Conservation (phyloP, 1,139 yeast species). For the Schwanniomyces etchellsii region DNA sequence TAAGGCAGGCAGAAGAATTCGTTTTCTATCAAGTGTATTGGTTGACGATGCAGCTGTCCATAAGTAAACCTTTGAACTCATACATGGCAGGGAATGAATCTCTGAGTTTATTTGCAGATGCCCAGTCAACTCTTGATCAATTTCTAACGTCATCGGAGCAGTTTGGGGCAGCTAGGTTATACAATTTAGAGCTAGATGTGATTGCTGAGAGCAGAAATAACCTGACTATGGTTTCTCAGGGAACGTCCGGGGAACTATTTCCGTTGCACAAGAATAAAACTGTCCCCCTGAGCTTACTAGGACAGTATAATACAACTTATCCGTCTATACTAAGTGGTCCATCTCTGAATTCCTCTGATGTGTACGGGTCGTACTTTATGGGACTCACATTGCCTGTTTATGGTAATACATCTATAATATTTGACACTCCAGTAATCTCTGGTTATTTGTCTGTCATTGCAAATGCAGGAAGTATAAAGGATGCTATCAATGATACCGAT, state of each 20-base stretch:
- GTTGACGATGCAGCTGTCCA: conserved; percentile 56
- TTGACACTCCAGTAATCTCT: conserved; percentile 51
- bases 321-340: conserved; percentile 58
- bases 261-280: conserved; percentile 45
- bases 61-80: conserved; percentile 55
- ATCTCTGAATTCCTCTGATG: conserved; percentile 29
- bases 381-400: conserved; percentile 67
- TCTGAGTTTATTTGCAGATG: conserved; percentile 31
- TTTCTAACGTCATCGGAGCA: conserved; percentile 58
- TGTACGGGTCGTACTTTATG: conserved; percentile 36
- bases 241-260: conserved; percentile 37
- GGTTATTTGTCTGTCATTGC: conserved; percentile 72
- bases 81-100: conserved; percentile 69
- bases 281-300: conserved; percentile 30
- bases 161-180: conserved; percentile 63
- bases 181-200: conserved; percentile 46
- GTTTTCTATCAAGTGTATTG: conserved; percentile 67
- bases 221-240: conserved; percentile 20
- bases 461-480: conserved; percentile 47
- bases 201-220: conserved; percentile 32
- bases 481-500: conserved; percentile 46
- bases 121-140: conserved; percentile 47
- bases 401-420: conserved; percentile 65
- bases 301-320: conserved; percentile 14
- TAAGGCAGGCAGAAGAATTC: conserved; percentile 59